Base-by-base conservation (phyloP, 2,329 filamentous ascomycete species). In the Stagonosporopsis chrysanthemi region DNA sequence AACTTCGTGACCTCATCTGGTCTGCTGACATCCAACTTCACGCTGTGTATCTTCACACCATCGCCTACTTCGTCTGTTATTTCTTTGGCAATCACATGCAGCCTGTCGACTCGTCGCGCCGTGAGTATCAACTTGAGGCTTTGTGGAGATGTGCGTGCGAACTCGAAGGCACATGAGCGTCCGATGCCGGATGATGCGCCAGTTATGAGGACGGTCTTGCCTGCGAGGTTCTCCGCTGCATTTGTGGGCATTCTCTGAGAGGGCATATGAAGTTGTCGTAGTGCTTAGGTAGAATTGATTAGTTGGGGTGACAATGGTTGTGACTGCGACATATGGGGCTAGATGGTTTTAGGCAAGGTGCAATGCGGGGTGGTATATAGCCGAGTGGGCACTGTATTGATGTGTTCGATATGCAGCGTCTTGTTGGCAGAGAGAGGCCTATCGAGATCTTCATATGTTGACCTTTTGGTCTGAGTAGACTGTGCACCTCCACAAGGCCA, bases 161-260 rank as follows among this genome's bases (percentile, higher is more conserved):
- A 98, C 78, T 97, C 94, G 66, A 94, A 82, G 17, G 94, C 94
- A 33, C 86, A 89, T 70, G 84, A 86, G 52, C 85, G 86, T 24
- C 94, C 94, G 76, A 98, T 98, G 63, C 94, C 94, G 33, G 91
- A 94, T 4, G 90, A 95, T 40, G 94, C 94, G 50, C 94, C 94
- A 7, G 94, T 98, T 64, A 98, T 86, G 60, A 97, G 79, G 57
- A 98, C 82, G 11, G 91, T 97, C 81, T 97, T 97, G 84, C 91
- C 91, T 68, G 88, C 83, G 60, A 97, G 90, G 79, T 91, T 92
- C 76, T 90, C 89, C 62, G 83, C 83, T 43, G 90, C 60, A 14
- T 44, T 51, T n/a, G 50, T 50, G 3, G 56, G 53, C 56, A 63
- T 66, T 15, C 29, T 43, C 31, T 1, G 6, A 3, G 6, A 33